Base-by-base conservation (phyloP, 108 stramenopile species). In the Cylindrotheca fusiformis region DNA sequence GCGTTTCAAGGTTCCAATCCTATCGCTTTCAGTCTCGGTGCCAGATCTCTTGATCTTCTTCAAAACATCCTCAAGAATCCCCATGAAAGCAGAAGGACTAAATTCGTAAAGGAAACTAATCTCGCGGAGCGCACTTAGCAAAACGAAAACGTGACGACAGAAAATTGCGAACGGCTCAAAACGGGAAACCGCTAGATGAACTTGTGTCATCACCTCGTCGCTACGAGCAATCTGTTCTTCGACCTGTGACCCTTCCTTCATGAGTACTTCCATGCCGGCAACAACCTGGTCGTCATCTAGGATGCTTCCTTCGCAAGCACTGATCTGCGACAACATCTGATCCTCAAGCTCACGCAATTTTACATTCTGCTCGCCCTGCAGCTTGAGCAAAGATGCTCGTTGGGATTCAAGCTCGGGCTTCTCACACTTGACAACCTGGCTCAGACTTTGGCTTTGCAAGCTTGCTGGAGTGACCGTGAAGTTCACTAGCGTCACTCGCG, bases 391-490 rank as follows among this genome's bases (percentile, higher is more conserved):
- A 49, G 88, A 76, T 44, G 75, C 76, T 28, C 96, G 78, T 36
- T 95, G 85, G 46, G 81, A 66, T 65, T 97, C 97, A 12, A 99
- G 75, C 50, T 97, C 98, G 1, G 99, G 99, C 33, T 95, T 94
- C 76, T 97, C 93, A 25, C 66, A 69, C 26, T 85, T 80, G 14
- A 99, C 67, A 18, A 99, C 75, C 22, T 76, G 72, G 58, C 90
- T 90, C 27, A 98, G 72, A 74, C 89, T 93, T 68, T 96, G 95
- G 47, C 88, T 82, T 60, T 95, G 79, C 41, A 99, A 78, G 48
- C 95, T 93, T 17, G 88, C 97, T 2, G 96, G 97, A 10, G 98
- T 98, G 22, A 97, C 88, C 19, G 96, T 96, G 72, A 98, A 98
- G 75, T 99, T 97, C 24, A 97, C 82, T 48, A 97, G 47, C 1